Conservation (phyloP, 1,284 basidiomycete genomes). For the Irpex sp. region DNA sequence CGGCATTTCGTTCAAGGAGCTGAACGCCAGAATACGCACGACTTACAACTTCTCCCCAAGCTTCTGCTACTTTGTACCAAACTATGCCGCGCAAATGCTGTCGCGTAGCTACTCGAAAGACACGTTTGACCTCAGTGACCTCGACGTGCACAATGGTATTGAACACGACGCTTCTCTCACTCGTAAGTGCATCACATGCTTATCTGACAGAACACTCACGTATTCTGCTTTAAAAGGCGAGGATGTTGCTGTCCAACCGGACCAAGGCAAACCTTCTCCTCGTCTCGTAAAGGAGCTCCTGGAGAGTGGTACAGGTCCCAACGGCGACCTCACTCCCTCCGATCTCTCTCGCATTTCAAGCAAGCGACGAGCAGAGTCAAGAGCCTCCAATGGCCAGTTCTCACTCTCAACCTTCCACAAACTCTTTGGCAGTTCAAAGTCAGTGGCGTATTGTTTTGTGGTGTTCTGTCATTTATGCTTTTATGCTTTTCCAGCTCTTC, state of each 20-base stretch:
- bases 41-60: slow-evolving; percentile 69
- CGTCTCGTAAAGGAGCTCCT: slow-evolving; percentile 57
- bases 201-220: not conserved
- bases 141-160: slow-evolving; percentile 71
- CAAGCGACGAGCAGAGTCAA: slow-evolving; percentile 56
- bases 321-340: slow-evolving; percentile 47
- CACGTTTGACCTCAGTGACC: slow-evolving; percentile 59
- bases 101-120: slow-evolving; percentile 52
- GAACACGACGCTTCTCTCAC: slow-evolving; percentile 75
- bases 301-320: slow-evolving; percentile 50
- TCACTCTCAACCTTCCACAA: slow-evolving; percentile 46
- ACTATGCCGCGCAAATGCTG: slow-evolving; percentile 54
- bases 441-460: slow-evolving; percentile 21
- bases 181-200: slow-evolving; percentile 41
- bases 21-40: slow-evolving; percentile 41
- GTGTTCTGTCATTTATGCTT: not conserved
- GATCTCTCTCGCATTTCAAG: slow-evolving; percentile 56
- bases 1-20: slow-evolving; percentile 61
- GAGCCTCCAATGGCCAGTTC: slow-evolving; percentile 51
- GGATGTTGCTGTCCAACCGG: slow-evolving; percentile 44
- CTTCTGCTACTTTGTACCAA: slow-evolving; percentile 63
- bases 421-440: slow-evolving; percentile 68
- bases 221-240: slow-evolving; percentile 40
- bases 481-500: slow-evolving; percentile 38
- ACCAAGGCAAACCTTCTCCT: slow-evolving; percentile 48